phyloP scores from a whole-genome alignment of 768 basidiomycete genomes.

The Calocybe gangraenosa region DNA sequence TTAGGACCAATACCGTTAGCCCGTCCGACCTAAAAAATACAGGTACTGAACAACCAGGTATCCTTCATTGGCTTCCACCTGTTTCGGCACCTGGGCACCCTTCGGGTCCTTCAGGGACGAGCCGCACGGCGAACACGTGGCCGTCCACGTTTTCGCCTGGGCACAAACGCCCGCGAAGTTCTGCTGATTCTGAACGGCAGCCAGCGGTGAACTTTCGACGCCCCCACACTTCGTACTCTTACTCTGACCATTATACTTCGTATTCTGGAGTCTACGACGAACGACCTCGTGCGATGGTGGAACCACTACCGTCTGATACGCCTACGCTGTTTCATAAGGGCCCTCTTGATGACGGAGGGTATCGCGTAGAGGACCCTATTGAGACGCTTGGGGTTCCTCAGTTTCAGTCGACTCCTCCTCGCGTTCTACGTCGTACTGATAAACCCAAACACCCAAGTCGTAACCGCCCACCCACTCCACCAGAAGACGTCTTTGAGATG shows the following conservation, averaged over 20 bases:
- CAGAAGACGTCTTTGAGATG: not conserved
- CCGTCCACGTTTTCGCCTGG: not conserved
- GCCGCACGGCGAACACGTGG: not conserved
- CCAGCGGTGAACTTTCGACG: too few relatives aligned
- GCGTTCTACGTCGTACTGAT: not conserved
- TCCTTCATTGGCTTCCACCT: not conserved
- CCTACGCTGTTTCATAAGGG: too few relatives aligned
- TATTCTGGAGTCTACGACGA: too few relatives aligned
- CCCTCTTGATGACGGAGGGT: too few relatives aligned
- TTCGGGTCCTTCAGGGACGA: not conserved
- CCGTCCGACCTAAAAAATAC: not conserved
- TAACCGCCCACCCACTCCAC: not conserved
- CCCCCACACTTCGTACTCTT: too few relatives aligned
- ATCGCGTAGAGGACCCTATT: not conserved
- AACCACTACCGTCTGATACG: too few relatives aligned
- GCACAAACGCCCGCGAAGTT: not conserved
- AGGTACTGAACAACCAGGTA: not conserved
- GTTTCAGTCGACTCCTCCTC: slow-evolving; percentile 2
- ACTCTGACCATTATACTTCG: too few relatives aligned
- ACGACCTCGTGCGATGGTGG: too few relatives aligned
- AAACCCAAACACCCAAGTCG: not conserved
- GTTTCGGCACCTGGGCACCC: not conserved
- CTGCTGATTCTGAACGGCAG: too few relatives aligned
- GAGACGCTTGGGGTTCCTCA: not conserved
- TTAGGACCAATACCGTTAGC: too few relatives aligned